These are phyloP conservation scores for Davidsoniella virescens DNA, from an alignment of 2,329 filamentous ascomycete species.

Conservation along the genomic window DNA sequence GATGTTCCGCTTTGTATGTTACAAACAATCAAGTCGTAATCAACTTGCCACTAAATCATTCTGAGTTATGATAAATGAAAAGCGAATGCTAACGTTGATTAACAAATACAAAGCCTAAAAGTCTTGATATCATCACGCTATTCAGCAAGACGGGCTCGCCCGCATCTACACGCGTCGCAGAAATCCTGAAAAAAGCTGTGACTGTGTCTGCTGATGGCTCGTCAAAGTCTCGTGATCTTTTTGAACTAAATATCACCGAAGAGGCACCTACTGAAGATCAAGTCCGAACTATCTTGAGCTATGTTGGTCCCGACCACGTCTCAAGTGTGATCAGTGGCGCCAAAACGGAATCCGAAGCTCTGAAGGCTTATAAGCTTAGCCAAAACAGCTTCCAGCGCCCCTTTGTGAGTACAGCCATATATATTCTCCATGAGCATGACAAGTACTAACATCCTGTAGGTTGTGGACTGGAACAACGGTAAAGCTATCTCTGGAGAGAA, in stretches of 20 bases:
- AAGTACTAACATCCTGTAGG: constrained; percentile 22
- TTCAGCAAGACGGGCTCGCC: constrained; percentile 73
- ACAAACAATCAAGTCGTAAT: background rate
- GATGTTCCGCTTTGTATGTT: constrained; percentile 33
- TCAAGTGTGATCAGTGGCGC: constrained; percentile 55
- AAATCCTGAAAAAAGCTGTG: constrained; percentile 52
- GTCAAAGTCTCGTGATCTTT: constrained; percentile 41
- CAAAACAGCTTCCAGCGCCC: constrained; percentile 55
- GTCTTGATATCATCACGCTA: constrained; percentile 82
- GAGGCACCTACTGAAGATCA: constrained; percentile 66
- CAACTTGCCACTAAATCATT: background rate
- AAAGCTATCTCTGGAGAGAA: constrained; percentile 61
- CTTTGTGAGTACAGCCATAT: constrained; percentile 40
- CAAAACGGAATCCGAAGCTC: constrained; percentile 54
- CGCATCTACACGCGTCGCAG: constrained; percentile 56
- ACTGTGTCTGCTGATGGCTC: constrained; percentile 31
- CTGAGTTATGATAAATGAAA: background rate
- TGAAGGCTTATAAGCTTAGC: constrained; percentile 61
- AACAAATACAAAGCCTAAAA: constrained; percentile 44
- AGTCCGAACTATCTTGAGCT: constrained; percentile 68
- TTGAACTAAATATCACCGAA: constrained; percentile 76
- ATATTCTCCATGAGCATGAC: background rate
- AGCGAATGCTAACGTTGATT: constrained; percentile 14
- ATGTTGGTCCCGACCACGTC: constrained; percentile 50
- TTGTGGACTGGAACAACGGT: constrained; percentile 90